Conservation (phyloP, 768 basidiomycete genomes). For the Mycena crocata region DNA sequence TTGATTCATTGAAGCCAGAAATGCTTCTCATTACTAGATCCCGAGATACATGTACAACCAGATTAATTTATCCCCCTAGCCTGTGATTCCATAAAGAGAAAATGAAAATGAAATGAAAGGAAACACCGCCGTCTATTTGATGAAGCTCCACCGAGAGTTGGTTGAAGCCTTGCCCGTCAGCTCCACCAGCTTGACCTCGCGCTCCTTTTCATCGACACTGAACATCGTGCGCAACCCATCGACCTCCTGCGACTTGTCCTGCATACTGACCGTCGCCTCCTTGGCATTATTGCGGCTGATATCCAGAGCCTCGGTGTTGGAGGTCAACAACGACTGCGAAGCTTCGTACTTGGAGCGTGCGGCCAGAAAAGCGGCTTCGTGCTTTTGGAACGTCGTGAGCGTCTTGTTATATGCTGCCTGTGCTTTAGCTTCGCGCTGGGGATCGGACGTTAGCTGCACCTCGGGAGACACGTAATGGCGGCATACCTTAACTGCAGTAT, state of each 20-base stretch:
- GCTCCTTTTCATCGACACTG: conserved; percentile 78
- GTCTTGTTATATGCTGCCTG: conserved; percentile 65
- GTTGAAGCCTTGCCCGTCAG: conserved; percentile 47
- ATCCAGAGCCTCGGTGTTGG: conserved; percentile 62
- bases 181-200: conserved; percentile 61
- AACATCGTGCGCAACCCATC: conserved; percentile 73
- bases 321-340: conserved; percentile 58
- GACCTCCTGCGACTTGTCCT: conserved; percentile 80
- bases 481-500: conserved; percentile 67
- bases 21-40: no score
- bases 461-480: background rate
- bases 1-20: no score
- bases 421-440: conserved; percentile 68
- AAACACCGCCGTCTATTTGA: background rate
- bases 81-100: background rate
- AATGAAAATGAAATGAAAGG: background rate
- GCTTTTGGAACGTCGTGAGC: conserved; percentile 68
- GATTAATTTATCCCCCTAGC: conserved; percentile 5
- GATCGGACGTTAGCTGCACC: conserved; percentile 13
- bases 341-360: conserved; percentile 71
- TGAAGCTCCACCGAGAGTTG: conserved; percentile 16
- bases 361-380: conserved; percentile 68
- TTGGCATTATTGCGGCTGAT: conserved; percentile 63
- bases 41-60: no score
- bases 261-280: conserved; percentile 70